Conservation (phyloP, 2,329 filamentous ascomycete genomes). For the Phymatotrichopsis omnivora region DNA sequence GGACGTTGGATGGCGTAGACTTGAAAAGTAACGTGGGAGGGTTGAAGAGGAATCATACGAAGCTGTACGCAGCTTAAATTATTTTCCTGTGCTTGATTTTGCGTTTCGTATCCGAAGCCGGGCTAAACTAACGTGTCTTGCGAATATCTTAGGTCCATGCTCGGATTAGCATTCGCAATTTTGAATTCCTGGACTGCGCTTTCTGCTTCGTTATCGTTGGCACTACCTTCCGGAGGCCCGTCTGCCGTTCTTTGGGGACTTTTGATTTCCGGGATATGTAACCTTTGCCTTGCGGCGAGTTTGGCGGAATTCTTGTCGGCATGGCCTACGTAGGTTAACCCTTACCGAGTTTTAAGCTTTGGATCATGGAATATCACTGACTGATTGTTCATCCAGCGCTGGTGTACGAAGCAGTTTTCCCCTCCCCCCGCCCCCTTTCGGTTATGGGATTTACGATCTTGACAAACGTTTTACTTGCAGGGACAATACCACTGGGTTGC, state of each 20-base stretch:
- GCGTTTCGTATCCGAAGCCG: too few species aligned
- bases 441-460: not conserved
- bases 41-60: conserved; percentile 48
- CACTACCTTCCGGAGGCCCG: conserved; percentile 60
- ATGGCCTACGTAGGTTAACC: conserved; percentile 42
- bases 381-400: conserved; percentile 11
- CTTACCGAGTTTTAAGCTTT: conserved; percentile 8
- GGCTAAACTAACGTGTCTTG: too few species aligned
- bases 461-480: conserved; percentile 8
- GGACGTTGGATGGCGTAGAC: too few species aligned
- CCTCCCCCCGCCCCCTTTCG: too few species aligned
- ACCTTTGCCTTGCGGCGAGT: conserved; percentile 57
- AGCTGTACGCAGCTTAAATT: conserved; percentile 33
- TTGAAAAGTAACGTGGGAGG: too few species aligned
- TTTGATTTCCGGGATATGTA: conserved; percentile 54
- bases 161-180: conserved; percentile 53
- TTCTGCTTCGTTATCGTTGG: conserved; percentile 48
- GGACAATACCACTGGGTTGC: conserved; percentile 66
- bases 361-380: not conserved
- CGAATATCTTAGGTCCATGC: conserved; percentile 40
- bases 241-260: conserved; percentile 65
- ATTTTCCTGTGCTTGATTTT: not conserved
- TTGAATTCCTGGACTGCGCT: conserved; percentile 55
- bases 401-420: too few species aligned
- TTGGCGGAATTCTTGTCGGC: conserved; percentile 62